These are phyloP conservation scores for Gossypium longicalyx DNA, from an alignment of 345 rosid species.

Conservation along the genomic window DNA sequence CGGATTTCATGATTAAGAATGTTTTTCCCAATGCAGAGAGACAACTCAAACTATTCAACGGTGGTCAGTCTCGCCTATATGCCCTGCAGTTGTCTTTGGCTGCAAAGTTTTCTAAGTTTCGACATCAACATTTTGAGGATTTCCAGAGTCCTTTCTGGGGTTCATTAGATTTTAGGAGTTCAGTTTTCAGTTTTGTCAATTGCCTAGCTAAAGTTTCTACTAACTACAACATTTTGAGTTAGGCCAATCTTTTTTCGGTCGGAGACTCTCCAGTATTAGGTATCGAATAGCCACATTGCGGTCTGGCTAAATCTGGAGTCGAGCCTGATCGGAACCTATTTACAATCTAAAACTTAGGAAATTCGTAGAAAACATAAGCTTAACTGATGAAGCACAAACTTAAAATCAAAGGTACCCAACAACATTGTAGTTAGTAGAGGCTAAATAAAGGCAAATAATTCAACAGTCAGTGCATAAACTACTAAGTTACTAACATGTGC, in stretches of 20 bases:
- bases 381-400: not conserved
- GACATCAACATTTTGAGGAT: not conserved
- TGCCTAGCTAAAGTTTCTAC: not conserved
- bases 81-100: not conserved
- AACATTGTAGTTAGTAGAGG: not conserved
- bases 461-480: not conserved
- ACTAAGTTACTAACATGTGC: not conserved
- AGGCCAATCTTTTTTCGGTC: not conserved
- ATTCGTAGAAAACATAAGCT: not conserved
- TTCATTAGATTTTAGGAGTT: not conserved
- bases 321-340: too few relatives aligned
- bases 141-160: not conserved
- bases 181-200: not conserved
- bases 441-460: slow-evolving; percentile 14
- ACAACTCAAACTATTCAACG: not conserved
- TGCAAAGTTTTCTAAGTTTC: not conserved
- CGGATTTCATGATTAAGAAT: not conserved
- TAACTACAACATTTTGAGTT: not conserved
- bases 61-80: not conserved
- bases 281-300: too few relatives aligned
- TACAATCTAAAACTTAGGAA: not conserved
- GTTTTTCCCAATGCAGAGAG: not conserved
- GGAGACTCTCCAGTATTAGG: too few relatives aligned
- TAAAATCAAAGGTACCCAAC: not conserved
- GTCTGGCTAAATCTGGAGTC: too few relatives aligned